Percentiles rank a stretch among this genome's conserved stretches.
These are phyloP conservation scores for Barbatosphaeria neglecta DNA, from an alignment of 495 filamentous ascomycete genomes.

Conservation along the genomic window DNA sequence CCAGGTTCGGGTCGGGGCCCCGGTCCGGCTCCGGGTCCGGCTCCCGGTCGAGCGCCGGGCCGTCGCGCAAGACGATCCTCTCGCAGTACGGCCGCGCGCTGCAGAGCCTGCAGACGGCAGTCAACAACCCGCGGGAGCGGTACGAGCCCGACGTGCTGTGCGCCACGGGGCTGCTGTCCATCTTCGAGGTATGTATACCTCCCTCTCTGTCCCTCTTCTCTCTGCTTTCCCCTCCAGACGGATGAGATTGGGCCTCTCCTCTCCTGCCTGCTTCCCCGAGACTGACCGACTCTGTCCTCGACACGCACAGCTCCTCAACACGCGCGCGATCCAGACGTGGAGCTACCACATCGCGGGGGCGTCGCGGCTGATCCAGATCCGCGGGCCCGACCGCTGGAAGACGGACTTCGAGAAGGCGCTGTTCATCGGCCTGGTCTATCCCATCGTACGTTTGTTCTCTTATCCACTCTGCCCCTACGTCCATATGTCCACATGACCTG, in stretches of 20 bases:
- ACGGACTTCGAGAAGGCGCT: constrained; percentile 16
- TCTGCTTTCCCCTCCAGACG: too few species aligned
- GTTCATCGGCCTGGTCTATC: constrained; percentile 14
- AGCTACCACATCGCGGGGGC: constrained; percentile 14
- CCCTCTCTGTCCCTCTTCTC: too few species aligned
- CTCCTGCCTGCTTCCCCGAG: too few species aligned
- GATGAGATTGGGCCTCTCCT: too few species aligned
- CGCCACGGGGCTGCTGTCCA: constrained; percentile 13
- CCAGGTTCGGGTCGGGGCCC: too few species aligned
- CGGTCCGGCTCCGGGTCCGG: too few species aligned
- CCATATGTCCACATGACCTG: background rate
- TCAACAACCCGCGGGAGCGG: constrained; percentile 3
- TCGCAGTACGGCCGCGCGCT: constrained; percentile 12
- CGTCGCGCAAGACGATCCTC: background rate
- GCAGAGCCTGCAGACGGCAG: constrained; percentile 11
- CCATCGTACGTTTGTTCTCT: constrained; percentile 6
- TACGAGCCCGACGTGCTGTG: constrained; percentile 14
- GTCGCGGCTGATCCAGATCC: constrained; percentile 10
- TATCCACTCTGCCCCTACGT: background rate
- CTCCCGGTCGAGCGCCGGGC: too few species aligned
- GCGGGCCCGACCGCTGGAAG: constrained; percentile 9
- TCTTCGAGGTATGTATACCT: constrained; percentile 12
- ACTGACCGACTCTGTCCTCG: background rate
- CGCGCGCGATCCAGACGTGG: constrained; percentile 9
- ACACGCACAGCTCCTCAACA: constrained; percentile 7